Evolutionary conservation across 306 rosid genomes (phyloP), one percentile per base, ranked within the genome.

Genomic region (Pterocarpus santalinus): DNA sequence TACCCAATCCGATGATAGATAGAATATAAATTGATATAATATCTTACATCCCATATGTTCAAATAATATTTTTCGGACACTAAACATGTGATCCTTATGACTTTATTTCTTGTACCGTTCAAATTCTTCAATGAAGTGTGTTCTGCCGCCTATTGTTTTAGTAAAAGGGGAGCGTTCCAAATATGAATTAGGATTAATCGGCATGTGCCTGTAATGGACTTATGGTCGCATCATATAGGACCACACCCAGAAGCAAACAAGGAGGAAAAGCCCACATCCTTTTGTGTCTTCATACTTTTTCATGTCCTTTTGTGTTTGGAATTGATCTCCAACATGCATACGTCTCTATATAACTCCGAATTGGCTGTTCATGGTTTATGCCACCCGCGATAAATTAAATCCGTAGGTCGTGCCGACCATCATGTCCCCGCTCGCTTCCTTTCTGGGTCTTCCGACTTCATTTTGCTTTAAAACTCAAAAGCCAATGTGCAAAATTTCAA

Each of bases 251-350:
- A 80, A 49, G 57, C 35, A 71, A 63, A 80, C 71, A 80, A 71
- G 5, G 13, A 58, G 7, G 47, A 5, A 0, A 43, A 80, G 38
- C n/a, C 34, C 52, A 53, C 34, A 16, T 22, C 30, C 41, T 7
- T 32, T 58, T 32, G 39, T 32, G 39, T 44, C 60, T 2, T 64
- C 17, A 1, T 5, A 3, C 53, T 4, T 61, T 39, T 11, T 4
- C 46, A 63, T 75, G 82, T 69, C 55, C 28, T 76, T 51, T 73
- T 80, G 86, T 79, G 51, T 70, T 76, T 71, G 62, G 71, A 79
- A 34, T 73, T 22, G 49, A 71, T 83, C 71, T 69, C 78, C 80
- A 76, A 47, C 30, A 49, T 39, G n/a, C 81, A 15, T 88, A 74
- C 92, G 85, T 76, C 85, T 79, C 85, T 39, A 0, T 34, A 12